phyloP scores from a whole-genome alignment of 805 yeast species.

The Cyberlindnera galapagoensis region DNA sequence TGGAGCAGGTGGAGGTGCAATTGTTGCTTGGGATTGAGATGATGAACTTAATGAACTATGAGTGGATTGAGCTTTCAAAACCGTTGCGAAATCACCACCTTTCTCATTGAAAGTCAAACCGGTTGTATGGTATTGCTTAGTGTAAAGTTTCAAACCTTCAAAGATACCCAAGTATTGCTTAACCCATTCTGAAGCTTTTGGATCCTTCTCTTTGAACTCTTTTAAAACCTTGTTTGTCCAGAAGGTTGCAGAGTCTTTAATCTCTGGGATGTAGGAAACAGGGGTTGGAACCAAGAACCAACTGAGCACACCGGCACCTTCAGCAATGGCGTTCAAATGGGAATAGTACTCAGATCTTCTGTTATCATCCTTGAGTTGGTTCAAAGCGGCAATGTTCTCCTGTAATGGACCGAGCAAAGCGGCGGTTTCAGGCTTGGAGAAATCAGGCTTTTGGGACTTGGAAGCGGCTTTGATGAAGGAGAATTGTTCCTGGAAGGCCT shows the following conservation, averaged over 20 bases:
- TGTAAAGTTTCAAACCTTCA: conserved; percentile 65
- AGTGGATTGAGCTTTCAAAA: conserved; percentile 27
- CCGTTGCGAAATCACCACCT: conserved; percentile 53
- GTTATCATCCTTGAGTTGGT: conserved; percentile 65
- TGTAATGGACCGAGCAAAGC: conserved; percentile 66
- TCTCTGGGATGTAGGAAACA: conserved; percentile 68
- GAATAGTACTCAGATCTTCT: conserved; percentile 59
- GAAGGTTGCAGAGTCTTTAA: conserved; percentile 86
- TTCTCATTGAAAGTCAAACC: conserved; percentile 78
- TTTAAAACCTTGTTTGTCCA: conserved; percentile 90
- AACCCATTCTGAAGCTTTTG: conserved; percentile 77
- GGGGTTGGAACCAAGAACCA: conserved; percentile 85
- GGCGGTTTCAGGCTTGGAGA: conserved; percentile 44
- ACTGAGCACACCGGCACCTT: conserved; percentile 84
- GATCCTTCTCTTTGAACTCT: conserved; percentile 69
- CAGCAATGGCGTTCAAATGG: conserved; percentile 77
- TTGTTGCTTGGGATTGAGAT: conserved; percentile 29
- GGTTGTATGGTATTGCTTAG: conserved; percentile 69
- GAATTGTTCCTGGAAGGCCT: conserved; percentile 54
- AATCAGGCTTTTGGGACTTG: conserved; percentile 59
- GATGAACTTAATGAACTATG: conserved; percentile 28
- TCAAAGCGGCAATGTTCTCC: conserved; percentile 48
- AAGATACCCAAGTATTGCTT: conserved; percentile 54
- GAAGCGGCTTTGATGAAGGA: conserved; percentile 52
- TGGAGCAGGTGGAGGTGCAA: conserved; percentile 67